These are phyloP conservation scores for Collybiopsis luxurians DNA, from an alignment of 768 basidiomycete genomes.

Conservation along the genomic window DNA sequence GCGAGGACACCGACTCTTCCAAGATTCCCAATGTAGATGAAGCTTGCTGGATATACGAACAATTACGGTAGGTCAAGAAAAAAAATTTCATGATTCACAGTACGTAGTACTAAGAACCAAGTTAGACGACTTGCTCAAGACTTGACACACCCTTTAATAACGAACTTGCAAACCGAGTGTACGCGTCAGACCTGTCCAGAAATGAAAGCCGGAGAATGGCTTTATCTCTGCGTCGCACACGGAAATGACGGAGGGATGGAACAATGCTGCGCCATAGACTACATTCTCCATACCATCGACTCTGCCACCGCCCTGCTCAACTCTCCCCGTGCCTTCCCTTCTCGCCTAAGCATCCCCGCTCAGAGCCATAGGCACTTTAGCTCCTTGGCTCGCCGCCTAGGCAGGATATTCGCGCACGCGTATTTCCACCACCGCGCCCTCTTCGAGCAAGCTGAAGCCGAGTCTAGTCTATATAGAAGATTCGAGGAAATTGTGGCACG, in stretches of 20 bases:
- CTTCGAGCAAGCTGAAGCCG: slow-evolving; percentile 88
- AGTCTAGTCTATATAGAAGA: slow-evolving; percentile 86
- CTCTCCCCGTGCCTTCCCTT: slow-evolving; percentile 89
- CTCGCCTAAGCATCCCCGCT: slow-evolving; percentile 77
- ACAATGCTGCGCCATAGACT: slow-evolving; percentile 98
- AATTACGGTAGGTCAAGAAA: slow-evolving; percentile 45
- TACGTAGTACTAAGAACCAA: too few relatives aligned
- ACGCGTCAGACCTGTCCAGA: slow-evolving; percentile 85
- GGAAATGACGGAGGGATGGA: slow-evolving; percentile 58
- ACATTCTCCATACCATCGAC: slow-evolving; percentile 90
- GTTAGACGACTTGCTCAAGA: slow-evolving; percentile 88
- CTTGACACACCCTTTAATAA: slow-evolving; percentile 81
- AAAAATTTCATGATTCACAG: too few relatives aligned
- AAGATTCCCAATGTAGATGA: slow-evolving; percentile 67
- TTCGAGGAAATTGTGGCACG: slow-evolving; percentile 80
- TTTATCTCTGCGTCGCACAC: slow-evolving; percentile 94
- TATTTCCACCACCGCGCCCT: slow-evolving; percentile 93
- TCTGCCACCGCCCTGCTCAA: slow-evolving; percentile 91
- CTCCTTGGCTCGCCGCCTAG: slow-evolving; percentile 86
- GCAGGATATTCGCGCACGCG: slow-evolving; percentile 94
- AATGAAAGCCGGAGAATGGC: slow-evolving; percentile 99
- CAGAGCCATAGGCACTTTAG: slow-evolving; percentile 87
- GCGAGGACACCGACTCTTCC: slow-evolving; percentile 28
- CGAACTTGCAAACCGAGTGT: slow-evolving; percentile 84
- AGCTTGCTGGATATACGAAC: slow-evolving; percentile 80